phyloP scores from a whole-genome alignment of 2,329 filamentous ascomycete species.

The Stemphylium lycopersici region DNA sequence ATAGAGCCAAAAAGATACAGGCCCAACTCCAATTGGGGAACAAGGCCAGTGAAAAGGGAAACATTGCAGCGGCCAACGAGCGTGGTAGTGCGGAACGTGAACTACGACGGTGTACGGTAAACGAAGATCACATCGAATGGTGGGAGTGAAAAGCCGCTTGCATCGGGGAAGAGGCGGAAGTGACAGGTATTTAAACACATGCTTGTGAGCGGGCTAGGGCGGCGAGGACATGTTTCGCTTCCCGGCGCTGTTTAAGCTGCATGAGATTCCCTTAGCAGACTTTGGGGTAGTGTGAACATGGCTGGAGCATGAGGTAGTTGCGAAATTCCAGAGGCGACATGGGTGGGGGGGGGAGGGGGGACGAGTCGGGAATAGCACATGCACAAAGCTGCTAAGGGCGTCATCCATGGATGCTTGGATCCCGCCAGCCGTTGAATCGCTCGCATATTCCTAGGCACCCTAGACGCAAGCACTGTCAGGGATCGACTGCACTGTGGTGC shows the following conservation, averaged over 20 bases:
- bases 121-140: slow-evolving; percentile 50
- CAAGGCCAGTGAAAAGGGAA: slow-evolving; percentile 46
- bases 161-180: slow-evolving; percentile 47
- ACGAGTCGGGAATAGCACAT: slow-evolving; percentile 39
- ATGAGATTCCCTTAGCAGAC: slow-evolving; percentile 49
- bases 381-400: slow-evolving; percentile 42
- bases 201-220: slow-evolving; percentile 47
- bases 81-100: slow-evolving; percentile 45
- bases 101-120: slow-evolving; percentile 41
- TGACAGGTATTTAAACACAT: slow-evolving; percentile 51
- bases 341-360: slow-evolving; percentile 34
- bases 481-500: slow-evolving; percentile 43
- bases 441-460: slow-evolving; percentile 45
- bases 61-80: slow-evolving; percentile 49
- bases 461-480: slow-evolving; percentile 39
- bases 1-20: slow-evolving; percentile 44
- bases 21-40: slow-evolving; percentile 50
- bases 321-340: slow-evolving; percentile 43
- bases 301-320: slow-evolving; percentile 50
- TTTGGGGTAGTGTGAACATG: slow-evolving; percentile 50
- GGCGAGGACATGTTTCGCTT: slow-evolving; percentile 48
- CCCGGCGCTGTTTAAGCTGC: slow-evolving; percentile 50
- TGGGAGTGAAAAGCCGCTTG: slow-evolving; percentile 47
- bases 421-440: slow-evolving; percentile 49
- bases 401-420: slow-evolving; percentile 49